phyloP scores from a whole-genome alignment of 305 asterid species.

The Rubia peregrina region DNA sequence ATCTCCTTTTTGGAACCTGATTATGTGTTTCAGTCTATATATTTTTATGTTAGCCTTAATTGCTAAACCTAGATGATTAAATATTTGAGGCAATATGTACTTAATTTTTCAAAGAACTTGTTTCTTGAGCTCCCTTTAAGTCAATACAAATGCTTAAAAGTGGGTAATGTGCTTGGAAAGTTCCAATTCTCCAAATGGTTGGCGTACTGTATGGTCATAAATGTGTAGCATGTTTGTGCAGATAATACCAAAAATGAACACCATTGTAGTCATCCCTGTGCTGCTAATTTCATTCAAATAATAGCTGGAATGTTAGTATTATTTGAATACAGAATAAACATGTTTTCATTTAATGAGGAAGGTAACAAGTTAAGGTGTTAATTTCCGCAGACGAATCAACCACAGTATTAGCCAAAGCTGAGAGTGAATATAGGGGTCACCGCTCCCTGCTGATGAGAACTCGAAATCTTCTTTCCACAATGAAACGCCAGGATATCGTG shows the following conservation, averaged over 20 bases:
- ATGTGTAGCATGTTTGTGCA: background rate
- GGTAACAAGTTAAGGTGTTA: constrained; percentile 8
- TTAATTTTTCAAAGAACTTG: constrained; percentile 1
- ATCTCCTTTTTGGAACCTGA: background rate
- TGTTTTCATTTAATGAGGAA: constrained; percentile 1
- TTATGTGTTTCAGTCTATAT: too few relatives aligned
- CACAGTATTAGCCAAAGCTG: constrained; percentile 68
- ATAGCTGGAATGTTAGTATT: background rate
- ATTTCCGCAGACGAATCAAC: constrained; percentile 80
- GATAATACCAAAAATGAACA: background rate
- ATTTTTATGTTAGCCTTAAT: background rate
- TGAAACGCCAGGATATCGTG: constrained; percentile 83
- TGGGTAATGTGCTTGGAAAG: background rate
- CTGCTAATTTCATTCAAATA: background rate
- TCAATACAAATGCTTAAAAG: constrained; percentile 1
- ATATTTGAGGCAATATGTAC: background rate
- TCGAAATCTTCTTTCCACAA: constrained; percentile 82
- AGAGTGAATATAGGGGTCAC: constrained; percentile 89
- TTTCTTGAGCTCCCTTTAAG: background rate
- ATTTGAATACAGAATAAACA: background rate
- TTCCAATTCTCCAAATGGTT: background rate
- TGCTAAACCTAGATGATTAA: background rate
- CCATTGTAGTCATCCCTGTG: background rate
- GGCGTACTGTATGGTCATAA: background rate
- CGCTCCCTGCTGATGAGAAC: constrained; percentile 71